Conservation (phyloP, 352 stramenopile species). For the Phytophthora tubulina region DNA sequence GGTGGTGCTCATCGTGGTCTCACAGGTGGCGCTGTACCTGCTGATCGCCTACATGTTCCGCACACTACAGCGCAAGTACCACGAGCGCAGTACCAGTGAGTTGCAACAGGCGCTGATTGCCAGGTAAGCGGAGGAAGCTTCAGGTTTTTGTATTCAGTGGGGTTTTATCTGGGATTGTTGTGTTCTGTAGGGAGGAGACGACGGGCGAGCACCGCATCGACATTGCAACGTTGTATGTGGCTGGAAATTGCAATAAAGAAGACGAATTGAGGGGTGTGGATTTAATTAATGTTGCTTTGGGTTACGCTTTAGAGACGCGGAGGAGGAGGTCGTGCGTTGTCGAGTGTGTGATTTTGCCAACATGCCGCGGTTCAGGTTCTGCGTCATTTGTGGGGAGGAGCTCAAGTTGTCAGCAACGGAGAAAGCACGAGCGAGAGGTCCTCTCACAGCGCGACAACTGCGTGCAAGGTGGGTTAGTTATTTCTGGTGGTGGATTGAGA, state of each 20-base stretch:
- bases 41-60: constrained; percentile 45
- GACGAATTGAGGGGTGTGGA: background rate
- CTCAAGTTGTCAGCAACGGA: constrained; percentile 41
- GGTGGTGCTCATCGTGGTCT: constrained; percentile 51
- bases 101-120: constrained; percentile 46
- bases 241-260: background rate
- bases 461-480: constrained; percentile 22
- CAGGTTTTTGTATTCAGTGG: background rate
- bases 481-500: background rate
- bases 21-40: constrained; percentile 47
- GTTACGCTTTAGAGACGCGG: constrained; percentile 42
- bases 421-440: constrained; percentile 11
- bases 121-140: constrained; percentile 23
- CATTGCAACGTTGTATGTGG: constrained; percentile 43
- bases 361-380: constrained; percentile 52
- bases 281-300: background rate
- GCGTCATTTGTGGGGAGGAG: constrained; percentile 54
- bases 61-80: constrained; percentile 34
- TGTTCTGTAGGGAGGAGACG: constrained; percentile 17
- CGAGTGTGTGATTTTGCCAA: constrained; percentile 57
- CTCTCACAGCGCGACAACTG: constrained; percentile 29
- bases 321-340: constrained; percentile 43
- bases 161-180: constrained; percentile 5
- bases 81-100: constrained; percentile 21
- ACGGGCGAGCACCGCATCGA: constrained; percentile 58